Percentiles rank a stretch among this genome's conserved stretches.
Evolutionary conservation across 2,329 filamentous ascomycete species (phyloP).

Genomic region (Phyllosticta citribraziliensis): DNA sequence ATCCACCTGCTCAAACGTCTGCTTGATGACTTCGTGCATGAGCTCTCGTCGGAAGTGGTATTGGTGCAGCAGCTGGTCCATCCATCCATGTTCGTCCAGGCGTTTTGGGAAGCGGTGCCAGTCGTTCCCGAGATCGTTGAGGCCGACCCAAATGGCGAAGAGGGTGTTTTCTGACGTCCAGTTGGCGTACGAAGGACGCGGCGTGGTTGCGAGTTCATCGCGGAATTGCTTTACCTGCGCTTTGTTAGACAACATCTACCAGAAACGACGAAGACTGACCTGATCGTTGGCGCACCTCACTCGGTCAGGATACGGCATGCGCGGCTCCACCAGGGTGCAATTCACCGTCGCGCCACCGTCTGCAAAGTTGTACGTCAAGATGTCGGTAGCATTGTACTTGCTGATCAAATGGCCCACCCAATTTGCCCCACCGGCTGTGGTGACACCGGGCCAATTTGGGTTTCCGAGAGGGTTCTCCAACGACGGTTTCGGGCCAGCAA

Average conservation of each 20-base stretch:
- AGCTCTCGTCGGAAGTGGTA: slow-evolving; percentile 12
- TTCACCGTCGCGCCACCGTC: slow-evolving; percentile 17
- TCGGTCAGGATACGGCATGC: not conserved
- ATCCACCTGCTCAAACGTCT: slow-evolving; percentile 35
- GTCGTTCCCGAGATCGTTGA: slow-evolving; percentile 17
- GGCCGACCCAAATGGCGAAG: slow-evolving; percentile 16
- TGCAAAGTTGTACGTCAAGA: slow-evolving; percentile 16
- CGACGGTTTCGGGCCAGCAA: slow-evolving; percentile 14
- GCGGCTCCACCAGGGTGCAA: slow-evolving; percentile 15
- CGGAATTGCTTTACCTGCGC: slow-evolving; percentile 14
- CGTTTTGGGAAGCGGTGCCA: not conserved
- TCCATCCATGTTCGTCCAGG: not conserved
- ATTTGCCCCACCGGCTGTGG: slow-evolving; percentile 15
- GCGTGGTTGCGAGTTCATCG: slow-evolving; percentile 11
- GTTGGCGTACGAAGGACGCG: slow-evolving; percentile 6
- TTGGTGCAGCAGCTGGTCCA: not conserved
- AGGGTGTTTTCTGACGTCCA: slow-evolving; percentile 14
- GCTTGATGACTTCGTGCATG: slow-evolving; percentile 31
- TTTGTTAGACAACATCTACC: not conserved
- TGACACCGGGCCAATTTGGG: slow-evolving; percentile 15
- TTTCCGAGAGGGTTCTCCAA: slow-evolving; percentile 16
- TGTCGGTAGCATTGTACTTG: slow-evolving; percentile 13
- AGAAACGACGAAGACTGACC: not conserved
- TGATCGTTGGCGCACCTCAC: not conserved
- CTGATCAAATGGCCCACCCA: slow-evolving; percentile 15